phyloP scores from a whole-genome alignment of 2,329 filamentous ascomycete species.

The Pseudocercospora pini-densiflorae region DNA sequence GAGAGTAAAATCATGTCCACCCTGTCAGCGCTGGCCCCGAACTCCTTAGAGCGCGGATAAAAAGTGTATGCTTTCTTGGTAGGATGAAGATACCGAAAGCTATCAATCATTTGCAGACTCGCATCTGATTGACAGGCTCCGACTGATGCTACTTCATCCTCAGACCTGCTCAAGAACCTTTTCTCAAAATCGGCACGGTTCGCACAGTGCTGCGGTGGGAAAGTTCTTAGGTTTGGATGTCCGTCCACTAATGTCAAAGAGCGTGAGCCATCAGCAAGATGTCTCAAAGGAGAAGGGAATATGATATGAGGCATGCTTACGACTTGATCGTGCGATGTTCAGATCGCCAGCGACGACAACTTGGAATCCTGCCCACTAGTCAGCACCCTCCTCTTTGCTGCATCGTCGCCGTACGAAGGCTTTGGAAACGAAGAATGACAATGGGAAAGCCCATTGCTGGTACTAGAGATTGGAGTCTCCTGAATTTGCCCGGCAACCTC shows the following conservation, averaged over 20 bases:
- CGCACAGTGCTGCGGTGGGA: conserved; percentile 52
- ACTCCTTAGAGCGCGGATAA: conserved; percentile 47
- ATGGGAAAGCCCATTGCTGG: not conserved
- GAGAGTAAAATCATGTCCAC: conserved; percentile 59
- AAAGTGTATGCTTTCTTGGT: conserved; percentile 55
- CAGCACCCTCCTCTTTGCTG: not conserved
- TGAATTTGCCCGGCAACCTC: not conserved
- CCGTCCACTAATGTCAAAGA: conserved; percentile 46
- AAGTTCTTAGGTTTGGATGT: conserved; percentile 52
- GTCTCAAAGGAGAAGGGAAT: not conserved
- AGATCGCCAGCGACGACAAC: conserved; percentile 59
- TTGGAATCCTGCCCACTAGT: conserved; percentile 36
- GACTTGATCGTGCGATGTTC: conserved; percentile 52
- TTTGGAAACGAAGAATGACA: not conserved
- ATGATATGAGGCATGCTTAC: not conserved
- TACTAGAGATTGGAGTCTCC: not conserved
- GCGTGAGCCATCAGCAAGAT: not conserved
- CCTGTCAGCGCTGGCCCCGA: conserved; percentile 58
- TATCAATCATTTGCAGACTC: conserved; percentile 48
- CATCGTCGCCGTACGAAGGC: not conserved
- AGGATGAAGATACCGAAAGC: conserved; percentile 53
- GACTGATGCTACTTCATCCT: conserved; percentile 14
- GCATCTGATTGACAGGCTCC: conserved; percentile 5
- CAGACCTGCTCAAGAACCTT: conserved; percentile 48
- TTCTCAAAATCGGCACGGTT: conserved; percentile 58